Evolutionary conservation across 176 grass and related monocot species (phyloP), one percentile per base, ranked within the genome.

Genomic region (Carex cristatella): DNA sequence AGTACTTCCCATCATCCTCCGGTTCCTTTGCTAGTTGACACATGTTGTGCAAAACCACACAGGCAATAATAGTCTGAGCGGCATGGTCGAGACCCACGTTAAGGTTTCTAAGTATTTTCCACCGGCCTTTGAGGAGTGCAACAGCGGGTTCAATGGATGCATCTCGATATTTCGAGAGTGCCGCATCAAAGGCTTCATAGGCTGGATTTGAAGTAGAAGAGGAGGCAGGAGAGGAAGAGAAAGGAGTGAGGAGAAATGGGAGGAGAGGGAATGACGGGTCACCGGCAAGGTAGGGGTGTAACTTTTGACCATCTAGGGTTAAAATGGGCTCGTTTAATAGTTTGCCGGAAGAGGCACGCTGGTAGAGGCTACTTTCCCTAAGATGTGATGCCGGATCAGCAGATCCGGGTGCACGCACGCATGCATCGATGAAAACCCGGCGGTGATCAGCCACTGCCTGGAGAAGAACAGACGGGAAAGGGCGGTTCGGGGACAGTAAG

Each of bases 31-130:
- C 84, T 1, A 89, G 63, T 62, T 86, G 87, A 65, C 87, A 89
- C 56, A 89, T 86, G 46, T 89, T 89, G 31, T 89, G 79, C 46
- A 89, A 53, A 32, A 89, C 84, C n/a, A 89, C 84, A 40, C 87
- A 89, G 6, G 87, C 87, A n/a, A 89, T 53, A 32, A 89, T 80
- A 18, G 87, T 89, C 65, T 89, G 87, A 8, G 87, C 66, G 11
- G 79, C 83, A 75, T 89, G 87, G 30, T 86, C 84, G 2, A 82
- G 77, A 61, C 87, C 87, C 14, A 89, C 87, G 33, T 89, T 86
- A 57, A 89, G 87, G 16, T 86, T 86, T 30, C 87, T 58, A 3
- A 89, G 83, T 56, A 89, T 89, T 63, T 86, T 86, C 84, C 87
- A 89, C 46, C 87, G 55, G 11, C 83, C 87, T 71, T 89, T 86